Base-by-base conservation (phyloP, 176 grass and related monocot species). In the Areca catechu region DNA sequence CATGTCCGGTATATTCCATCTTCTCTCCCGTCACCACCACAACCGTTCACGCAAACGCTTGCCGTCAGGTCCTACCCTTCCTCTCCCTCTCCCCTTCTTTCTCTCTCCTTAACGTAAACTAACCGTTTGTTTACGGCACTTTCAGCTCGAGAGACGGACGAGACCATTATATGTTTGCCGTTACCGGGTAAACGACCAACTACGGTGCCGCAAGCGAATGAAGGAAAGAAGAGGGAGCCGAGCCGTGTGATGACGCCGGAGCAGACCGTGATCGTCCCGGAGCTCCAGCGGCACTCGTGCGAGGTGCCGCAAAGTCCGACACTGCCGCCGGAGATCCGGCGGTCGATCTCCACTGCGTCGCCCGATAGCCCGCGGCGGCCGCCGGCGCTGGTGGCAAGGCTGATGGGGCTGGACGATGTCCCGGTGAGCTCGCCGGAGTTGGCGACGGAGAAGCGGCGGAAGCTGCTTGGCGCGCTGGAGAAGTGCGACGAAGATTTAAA, bases 401-500 rank as follows among this genome's bases (percentile, higher is more conserved):
- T 98, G n/a, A 98, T 98, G 93, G 93, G 93, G 17, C 80, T 98
- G 22, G 93, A 98, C 67, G 82, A 79, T 60, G n/a, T 34, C 74
- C 19, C 65, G 56, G 4, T 16, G 21, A 5, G 14, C 16, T n/a
- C 64, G 0, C 70, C 57, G 22, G 79, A 83, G 61, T 56, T 69
- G 22, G 86, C 86, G 1, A 66, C 58, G 24, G 87, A 98, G 71
- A 88, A 88, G 65, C 68, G 93, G 51, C 76, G 77, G 71, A 83
- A 84, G 75, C 78, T 98, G 14, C 83, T 92, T n/a, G 83, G 81
- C 37, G 93, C 93, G 16, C 79, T 98, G 55, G 87, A 98, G 84
- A 91, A 92, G 75, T 98, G 93, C 58, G 93, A 98, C 71, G 93
- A 98, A 50, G 93, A 98, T 71, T 82, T 98, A 52, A 77, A 85